Evolutionary conservation across 2,329 filamentous ascomycete species (phyloP), one percentile per base, ranked within the genome.

Genomic region (Botrytis tulipae): DNA sequence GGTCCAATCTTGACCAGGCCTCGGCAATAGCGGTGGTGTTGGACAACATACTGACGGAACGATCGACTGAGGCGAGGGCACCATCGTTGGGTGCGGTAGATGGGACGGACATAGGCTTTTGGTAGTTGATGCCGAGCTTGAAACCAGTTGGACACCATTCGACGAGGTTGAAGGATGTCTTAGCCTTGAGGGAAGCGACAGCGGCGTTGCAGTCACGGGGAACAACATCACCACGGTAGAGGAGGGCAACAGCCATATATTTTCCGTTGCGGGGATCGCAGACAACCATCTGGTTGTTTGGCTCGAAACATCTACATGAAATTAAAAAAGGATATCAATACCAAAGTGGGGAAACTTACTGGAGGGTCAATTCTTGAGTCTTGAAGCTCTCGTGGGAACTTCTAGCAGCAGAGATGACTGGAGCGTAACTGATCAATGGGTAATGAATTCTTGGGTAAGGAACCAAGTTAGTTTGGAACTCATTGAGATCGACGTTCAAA

Each of bases 61-160:
- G 86, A 79, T 87, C 85, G 73, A 88, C 86, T 6, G 83, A 82
- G 2, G 87, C 86, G 32, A 89, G 83, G 75, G 87, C 87, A 73
- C 86, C 85, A 46, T 82, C 80, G 66, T 77, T 78, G 29, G 79
- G 78, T 37, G 76, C 75, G 5, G 75, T 75, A 44, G 83, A 84
- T 60, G 87, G 87, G 65, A 88, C 85, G 69, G 82, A 82, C 75
- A 85, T 81, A 68, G 87, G 87, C 79, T 87, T 86, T 83, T 90
- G 86, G 83, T 89, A 89, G 84, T 90, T 90, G 84, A 91, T 91
- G 73, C 89, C 89, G 72, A 91, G 84, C 83, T 91, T 91, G 85
- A 91, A 91, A 48, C 89, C 89, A 71, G 89, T 91, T 22, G 89
- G 89, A 80, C 89, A 91, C 89, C 89, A 91, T 79, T 91, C 89